Conservation (phyloP, 495 filamentous ascomycete genomes). For the Penicillium tannophilum region DNA sequence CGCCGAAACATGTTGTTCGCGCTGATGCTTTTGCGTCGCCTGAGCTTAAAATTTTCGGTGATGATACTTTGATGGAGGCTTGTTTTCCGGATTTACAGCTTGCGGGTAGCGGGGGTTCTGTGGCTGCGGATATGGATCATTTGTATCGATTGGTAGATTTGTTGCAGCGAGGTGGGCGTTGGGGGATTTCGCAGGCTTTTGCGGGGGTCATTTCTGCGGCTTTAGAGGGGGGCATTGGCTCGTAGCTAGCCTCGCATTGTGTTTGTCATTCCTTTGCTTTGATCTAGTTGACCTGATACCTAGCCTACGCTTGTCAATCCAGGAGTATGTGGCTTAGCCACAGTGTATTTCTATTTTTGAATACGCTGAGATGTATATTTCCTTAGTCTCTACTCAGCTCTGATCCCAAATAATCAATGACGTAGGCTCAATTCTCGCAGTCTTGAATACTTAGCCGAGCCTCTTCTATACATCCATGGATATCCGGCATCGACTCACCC, state of each 20-base stretch:
- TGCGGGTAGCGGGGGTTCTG: conserved; percentile 12
- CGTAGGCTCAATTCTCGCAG: too few relatives aligned
- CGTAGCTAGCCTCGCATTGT: neutral
- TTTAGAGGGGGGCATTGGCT: conserved; percentile 11
- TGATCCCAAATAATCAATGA: neutral
- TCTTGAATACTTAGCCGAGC: neutral
- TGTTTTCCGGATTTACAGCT: neutral
- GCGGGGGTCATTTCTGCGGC: conserved; percentile 21
- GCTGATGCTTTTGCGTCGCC: conserved; percentile 22
- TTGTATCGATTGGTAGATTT: conserved; percentile 34
- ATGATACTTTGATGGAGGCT: neutral
- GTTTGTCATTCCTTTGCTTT: too few relatives aligned
- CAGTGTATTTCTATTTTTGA: too few relatives aligned
- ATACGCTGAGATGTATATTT: too few relatives aligned
- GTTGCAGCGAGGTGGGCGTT: conserved; percentile 36
- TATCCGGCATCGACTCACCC: neutral
- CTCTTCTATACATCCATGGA: neutral
- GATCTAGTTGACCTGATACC: too few relatives aligned
- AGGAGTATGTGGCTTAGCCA: too few relatives aligned
- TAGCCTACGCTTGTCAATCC: too few relatives aligned
- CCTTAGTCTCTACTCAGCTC: too few relatives aligned
- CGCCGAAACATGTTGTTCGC: conserved; percentile 11
- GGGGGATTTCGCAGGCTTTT: conserved; percentile 38
- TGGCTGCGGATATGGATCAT: conserved; percentile 18
- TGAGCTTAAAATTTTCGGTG: conserved; percentile 15